Conservation (phyloP, 345 rosid species). For the Arabidopsis thaliana region DNA sequence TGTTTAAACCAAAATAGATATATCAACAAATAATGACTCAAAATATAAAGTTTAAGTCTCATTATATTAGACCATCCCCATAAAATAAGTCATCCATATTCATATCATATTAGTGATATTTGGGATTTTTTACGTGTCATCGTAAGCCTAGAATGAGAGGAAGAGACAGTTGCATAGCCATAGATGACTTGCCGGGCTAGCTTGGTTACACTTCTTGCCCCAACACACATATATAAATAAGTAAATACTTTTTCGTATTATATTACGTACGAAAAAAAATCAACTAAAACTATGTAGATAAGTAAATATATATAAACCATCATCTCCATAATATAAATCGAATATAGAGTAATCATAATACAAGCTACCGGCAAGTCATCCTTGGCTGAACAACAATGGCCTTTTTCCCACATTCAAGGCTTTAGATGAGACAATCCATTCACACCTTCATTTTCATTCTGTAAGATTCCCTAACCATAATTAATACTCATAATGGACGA, state of each 20-base stretch:
- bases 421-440: constrained; percentile 10
- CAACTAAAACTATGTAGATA: not conserved
- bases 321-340: not conserved
- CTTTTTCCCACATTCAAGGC: constrained; percentile 34
- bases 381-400: constrained; percentile 38
- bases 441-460: not conserved
- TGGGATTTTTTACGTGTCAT: not conserved
- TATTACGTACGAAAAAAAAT: no score
- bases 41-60: not conserved
- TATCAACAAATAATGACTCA: not conserved
- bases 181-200: constrained; percentile 31
- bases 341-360: not conserved
- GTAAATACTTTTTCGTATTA: not conserved
- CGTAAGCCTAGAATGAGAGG: constrained; percentile 39
- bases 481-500: not conserved
- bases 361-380: constrained; percentile 41
- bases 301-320: not conserved
- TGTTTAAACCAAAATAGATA: not conserved
- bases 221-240: constrained; percentile 1
- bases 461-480: not conserved
- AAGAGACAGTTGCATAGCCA: constrained; percentile 33
- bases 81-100: not conserved
- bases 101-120: not conserved
- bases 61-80: not conserved
- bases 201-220: not conserved